phyloP scores from a whole-genome alignment of 1,284 basidiomycete species.

The Athelia psychrophila region DNA sequence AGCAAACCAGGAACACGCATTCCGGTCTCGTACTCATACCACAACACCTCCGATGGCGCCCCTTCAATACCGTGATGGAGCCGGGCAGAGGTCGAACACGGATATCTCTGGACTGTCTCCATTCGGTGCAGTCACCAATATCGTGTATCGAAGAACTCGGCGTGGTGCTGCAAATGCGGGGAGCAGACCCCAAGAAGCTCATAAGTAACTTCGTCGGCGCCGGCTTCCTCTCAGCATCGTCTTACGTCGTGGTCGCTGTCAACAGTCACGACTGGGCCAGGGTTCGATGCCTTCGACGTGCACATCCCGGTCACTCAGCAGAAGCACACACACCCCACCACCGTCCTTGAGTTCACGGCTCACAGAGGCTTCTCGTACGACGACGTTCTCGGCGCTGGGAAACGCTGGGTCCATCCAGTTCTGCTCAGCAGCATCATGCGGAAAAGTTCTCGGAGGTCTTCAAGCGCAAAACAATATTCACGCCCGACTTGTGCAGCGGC shows the following conservation, averaged over 20 bases:
- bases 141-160: constrained; percentile 99
- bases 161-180: constrained; percentile 84
- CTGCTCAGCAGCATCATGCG: constrained; percentile 78
- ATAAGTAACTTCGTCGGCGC: constrained; percentile 58
- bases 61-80: constrained; percentile 91
- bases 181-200: constrained; percentile 58
- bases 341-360: constrained; percentile 89
- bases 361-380: constrained; percentile 98
- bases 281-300: constrained; percentile 85
- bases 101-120: constrained; percentile 63
- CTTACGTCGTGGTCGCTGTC: constrained; percentile 78
- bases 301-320: constrained; percentile 97
- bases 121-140: constrained; percentile 49
- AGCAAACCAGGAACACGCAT: constrained; percentile 58
- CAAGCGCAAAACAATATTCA: constrained; percentile 76
- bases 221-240: constrained; percentile 68
- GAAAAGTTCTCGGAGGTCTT: constrained; percentile 85
- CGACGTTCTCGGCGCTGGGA: constrained; percentile 96
- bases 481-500: constrained; percentile 96
- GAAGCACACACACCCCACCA: constrained; percentile 58
- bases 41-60: constrained; percentile 97
- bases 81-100: constrained; percentile 83
- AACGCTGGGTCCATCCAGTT: constrained; percentile 97
- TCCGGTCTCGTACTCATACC: constrained; percentile 85
- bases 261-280: constrained; percentile 55